phyloP scores from a whole-genome alignment of 2,329 filamentous ascomycete genomes.

The Emmonsiellopsis sp. region DNA sequence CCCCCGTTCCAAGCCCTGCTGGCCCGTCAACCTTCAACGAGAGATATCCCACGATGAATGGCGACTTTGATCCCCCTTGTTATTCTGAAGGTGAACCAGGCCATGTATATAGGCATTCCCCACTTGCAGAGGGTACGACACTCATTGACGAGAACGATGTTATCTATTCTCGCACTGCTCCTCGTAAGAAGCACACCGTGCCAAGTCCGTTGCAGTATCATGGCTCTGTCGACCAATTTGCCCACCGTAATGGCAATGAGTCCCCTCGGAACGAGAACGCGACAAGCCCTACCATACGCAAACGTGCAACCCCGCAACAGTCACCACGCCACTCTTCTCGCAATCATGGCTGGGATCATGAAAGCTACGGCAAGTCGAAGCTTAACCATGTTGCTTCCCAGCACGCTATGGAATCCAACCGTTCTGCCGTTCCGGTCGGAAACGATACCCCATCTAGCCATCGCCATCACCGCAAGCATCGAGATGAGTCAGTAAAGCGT shows the following conservation, averaged over 20 bases:
- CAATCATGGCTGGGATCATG: constrained; percentile 2
- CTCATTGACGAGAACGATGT: neutral
- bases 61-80: neutral
- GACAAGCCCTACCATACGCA: neutral
- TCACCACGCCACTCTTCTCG: constrained; percentile 4
- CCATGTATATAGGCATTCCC: neutral
- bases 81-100: neutral
- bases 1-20: neutral
- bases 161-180: neutral
- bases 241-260: neutral
- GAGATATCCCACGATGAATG: neutral
- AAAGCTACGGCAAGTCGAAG: constrained; percentile 6
- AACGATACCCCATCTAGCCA: too few relatives aligned
- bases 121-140: neutral
- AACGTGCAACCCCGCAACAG: constrained; percentile 1
- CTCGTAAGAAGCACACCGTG: neutral
- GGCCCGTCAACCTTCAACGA: neutral
- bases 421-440: neutral
- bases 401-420: neutral
- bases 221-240: neutral
- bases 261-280: neutral
- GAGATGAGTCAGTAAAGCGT: neutral
- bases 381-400: neutral
- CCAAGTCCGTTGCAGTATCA: neutral
- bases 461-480: neutral